Evolutionary conservation across 805 yeast species (phyloP), one percentile per base, ranked within the genome.

Genomic region (Debaryomyces castellii): DNA sequence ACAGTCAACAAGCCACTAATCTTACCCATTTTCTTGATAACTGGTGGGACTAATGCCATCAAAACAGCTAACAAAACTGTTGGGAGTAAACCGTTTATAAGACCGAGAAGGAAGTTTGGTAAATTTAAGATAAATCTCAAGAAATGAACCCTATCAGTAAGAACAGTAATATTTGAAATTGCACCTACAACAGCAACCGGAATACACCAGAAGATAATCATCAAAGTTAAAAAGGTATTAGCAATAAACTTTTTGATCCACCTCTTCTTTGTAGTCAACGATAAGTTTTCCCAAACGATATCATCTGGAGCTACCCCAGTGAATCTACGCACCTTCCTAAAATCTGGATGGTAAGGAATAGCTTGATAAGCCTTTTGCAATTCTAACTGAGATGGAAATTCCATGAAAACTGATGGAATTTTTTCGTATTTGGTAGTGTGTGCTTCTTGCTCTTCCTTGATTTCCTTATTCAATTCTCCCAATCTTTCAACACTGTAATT

Each of bases 291-390:
- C 98, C 98, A 92, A 54, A 87, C 71, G 39, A 92, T 74, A 57
- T 92, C 97, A 35, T 81, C 85, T 6, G 98, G 97, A 9, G 86
- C 71, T 41, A 82, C 71, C 24, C 89, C 89, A 43, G 82, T 81
- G 54, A 71, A 67, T 47, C 81, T 69, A 49, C 77, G 76, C 60
- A 61, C 78, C 51, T 52, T 61, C 57, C 66, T 75, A 50, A 73
- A 70, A 69, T 77, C 59, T 59, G 71, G 60, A 59, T 76, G 76
- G 52, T 76, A 78, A 28, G 85, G 84, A 51, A 85, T 67, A n/a
- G 89, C 83, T 69, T 92, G 98, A 66, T 76, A 87, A 40, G 96
- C 96, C 54, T 82, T 77, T 67, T 91, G 97, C 45, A 94, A 85
- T 62, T 91, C 96, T 49, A 86, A 77, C 66, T 90, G 97, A 49